A percentile compares a stretch with the other conserved stretches of the same genome.
Conservation (phyloP, 2,329 filamentous ascomycete genomes). For the Penicillium expansum region DNA sequence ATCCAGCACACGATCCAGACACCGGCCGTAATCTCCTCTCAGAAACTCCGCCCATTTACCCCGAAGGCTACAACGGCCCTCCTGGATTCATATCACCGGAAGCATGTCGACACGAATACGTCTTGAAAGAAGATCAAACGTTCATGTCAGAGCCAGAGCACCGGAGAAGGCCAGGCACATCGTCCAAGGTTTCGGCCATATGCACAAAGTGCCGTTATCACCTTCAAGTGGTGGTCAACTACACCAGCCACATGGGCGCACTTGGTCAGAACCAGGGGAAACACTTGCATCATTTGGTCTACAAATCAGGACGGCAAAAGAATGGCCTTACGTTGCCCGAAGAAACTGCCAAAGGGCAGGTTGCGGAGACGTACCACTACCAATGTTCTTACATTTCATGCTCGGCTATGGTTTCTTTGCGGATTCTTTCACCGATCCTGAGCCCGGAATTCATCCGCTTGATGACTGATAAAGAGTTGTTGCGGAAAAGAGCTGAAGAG, state of each 20-base stretch:
- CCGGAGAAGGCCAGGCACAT: conserved; percentile 42
- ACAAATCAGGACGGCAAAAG: conserved; percentile 35
- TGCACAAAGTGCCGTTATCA: conserved; percentile 63
- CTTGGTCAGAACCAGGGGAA: conserved; percentile 50
- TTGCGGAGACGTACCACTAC: conserved; percentile 51
- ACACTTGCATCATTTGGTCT: conserved; percentile 63
- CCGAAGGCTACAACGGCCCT: conserved; percentile 34
- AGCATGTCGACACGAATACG: conserved; percentile 60
- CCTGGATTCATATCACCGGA: conserved; percentile 36
- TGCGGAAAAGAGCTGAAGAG: conserved; percentile 55
- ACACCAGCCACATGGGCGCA: conserved; percentile 41
- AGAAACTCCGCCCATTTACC: conserved; percentile 55
- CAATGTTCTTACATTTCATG: conserved; percentile 60
- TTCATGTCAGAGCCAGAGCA: conserved; percentile 44
- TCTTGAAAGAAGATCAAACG: conserved; percentile 57
- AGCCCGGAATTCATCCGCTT: conserved; percentile 47
- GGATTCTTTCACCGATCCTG: conserved; percentile 54
- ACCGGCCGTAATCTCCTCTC: conserved; percentile 56
- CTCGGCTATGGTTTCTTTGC: conserved; percentile 52
- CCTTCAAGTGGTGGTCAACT: conserved; percentile 57
- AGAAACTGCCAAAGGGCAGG: conserved; percentile 34
- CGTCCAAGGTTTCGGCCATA: conserved; percentile 59
- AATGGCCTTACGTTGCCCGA: conserved; percentile 19
- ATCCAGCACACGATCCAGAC: conserved; percentile 42
- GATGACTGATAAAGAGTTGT: conserved; percentile 53